Evolutionary conservation across 2,329 filamentous ascomycete genomes (phyloP), one percentile per base, ranked within the genome.

Genomic region (Apiospora marii): DNA sequence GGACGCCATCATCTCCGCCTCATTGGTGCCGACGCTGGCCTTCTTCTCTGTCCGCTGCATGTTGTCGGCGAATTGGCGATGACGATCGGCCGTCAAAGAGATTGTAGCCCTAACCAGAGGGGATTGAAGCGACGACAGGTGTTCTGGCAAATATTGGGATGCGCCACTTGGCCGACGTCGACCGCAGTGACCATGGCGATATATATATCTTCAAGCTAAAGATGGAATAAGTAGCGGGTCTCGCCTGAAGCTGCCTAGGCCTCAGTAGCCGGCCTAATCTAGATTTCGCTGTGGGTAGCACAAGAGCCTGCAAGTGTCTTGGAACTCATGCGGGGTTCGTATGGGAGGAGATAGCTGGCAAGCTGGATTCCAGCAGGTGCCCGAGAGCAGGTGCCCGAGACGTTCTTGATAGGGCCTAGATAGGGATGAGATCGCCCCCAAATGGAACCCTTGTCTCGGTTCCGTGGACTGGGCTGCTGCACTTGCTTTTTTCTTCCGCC

Each of bases 341-440:
- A 64, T 51, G 49, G 49, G 2, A 27, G n/a, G 27, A 22, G 13
- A 58, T 6, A 27, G 49, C 51, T 30, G 12, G 53, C 14, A 10
- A n/a, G 46, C n/a, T 51, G 53, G 58, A 14, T 24, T 30, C n/a
- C 19, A 64, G 58, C 58, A n/a, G 34, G 34, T n/a, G 10, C 34
- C 58, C 24, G 22, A 34, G 19, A 64, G 58, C 58, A n/a, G 34
- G 34, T n/a, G 10, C 34, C 58, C 24, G 22, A 34, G 19, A 22
- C n/a, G 30, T 14, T 14, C 30, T 64, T 22, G 58, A 64, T 64
- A 34, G 58, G 58, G 58, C 14, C 58, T 64, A 64, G 58, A 64
- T 64, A 64, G 58, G 58, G 58, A 41, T 64, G 58, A 34, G 58
- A 64, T 64, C 58, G 58, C 34, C 30, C 58, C 24, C 58, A 10